Evolutionary conservation across 805 yeast species (phyloP).

Genomic region (Spencermartinsiella europaea): DNA sequence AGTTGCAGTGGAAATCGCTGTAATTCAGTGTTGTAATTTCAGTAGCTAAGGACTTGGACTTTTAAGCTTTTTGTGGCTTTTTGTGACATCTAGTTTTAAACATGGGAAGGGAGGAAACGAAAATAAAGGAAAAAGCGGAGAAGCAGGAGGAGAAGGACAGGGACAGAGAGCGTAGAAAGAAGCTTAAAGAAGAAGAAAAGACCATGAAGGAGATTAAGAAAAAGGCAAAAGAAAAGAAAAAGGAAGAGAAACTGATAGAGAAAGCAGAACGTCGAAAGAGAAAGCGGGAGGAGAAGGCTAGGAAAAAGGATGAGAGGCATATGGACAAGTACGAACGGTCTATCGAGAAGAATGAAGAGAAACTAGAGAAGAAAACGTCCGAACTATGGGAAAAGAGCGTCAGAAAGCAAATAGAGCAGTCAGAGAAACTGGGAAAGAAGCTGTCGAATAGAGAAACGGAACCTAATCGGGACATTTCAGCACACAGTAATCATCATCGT

Average conservation of each 20-base stretch:
- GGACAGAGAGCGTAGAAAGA: slow-evolving; percentile 8
- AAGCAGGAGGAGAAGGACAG: slow-evolving; percentile 12
- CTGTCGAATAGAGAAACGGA: too few species aligned
- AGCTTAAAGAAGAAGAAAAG: slow-evolving; percentile 9
- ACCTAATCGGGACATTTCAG: too few species aligned
- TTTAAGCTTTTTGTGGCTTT: too few species aligned
- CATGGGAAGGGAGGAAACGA: slow-evolving; percentile 1
- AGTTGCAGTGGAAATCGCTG: too few species aligned
- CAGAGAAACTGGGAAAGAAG: neutral
- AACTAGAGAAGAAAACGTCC: neutral
- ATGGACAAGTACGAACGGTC: neutral
- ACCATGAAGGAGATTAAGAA: slow-evolving; percentile 10
- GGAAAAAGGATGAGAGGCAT: slow-evolving; percentile 24
- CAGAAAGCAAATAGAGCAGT: neutral
- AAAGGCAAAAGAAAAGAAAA: slow-evolving; percentile 9
- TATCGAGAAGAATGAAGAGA: neutral
- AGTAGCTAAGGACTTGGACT: too few species aligned
- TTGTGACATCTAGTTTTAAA: too few species aligned
- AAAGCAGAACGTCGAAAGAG: slow-evolving; percentile 2
- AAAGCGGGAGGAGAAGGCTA: slow-evolving; percentile 6
- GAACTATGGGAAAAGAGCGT: neutral
- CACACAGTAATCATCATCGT: too few species aligned
- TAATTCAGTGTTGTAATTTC: too few species aligned
- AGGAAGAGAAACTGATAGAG: slow-evolving; percentile 7
- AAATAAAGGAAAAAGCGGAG: slow-evolving; percentile 3